phyloP scores from a whole-genome alignment of 2,329 filamentous ascomycete genomes.

The Xylaria sp. region DNA sequence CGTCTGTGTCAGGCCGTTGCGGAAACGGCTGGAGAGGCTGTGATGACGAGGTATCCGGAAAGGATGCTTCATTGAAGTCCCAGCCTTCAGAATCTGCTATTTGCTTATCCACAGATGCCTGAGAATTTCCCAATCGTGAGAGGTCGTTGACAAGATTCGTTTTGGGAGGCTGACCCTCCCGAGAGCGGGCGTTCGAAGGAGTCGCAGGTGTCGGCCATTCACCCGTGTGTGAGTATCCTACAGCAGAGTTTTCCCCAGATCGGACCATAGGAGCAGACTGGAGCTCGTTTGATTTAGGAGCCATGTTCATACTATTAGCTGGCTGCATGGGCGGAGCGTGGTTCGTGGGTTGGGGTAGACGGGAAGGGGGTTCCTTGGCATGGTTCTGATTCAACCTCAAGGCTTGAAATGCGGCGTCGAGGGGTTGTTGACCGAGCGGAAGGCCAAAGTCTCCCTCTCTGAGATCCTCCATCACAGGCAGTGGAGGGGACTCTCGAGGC shows the following conservation, averaged over 20 bases:
- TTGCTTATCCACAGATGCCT: conserved; percentile 61
- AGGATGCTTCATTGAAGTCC: conserved; percentile 89
- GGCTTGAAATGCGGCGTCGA: conserved; percentile 51
- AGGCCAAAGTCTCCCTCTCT: conserved; percentile 66
- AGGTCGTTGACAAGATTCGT: conserved; percentile 56
- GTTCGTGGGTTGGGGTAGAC: conserved; percentile 62
- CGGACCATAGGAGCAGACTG: conserved; percentile 64
- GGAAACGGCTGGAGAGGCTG: conserved; percentile 59
- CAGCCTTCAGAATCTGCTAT: conserved; percentile 76
- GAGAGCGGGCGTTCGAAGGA: conserved; percentile 39
- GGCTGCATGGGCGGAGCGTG: conserved; percentile 66
- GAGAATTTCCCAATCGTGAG: conserved; percentile 54
- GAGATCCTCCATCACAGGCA: conserved; percentile 70
- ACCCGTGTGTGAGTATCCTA: conserved; percentile 51
- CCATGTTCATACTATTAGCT: conserved; percentile 49
- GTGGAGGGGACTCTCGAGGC: conserved; percentile 70
- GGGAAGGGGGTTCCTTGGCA: conserved; percentile 62
- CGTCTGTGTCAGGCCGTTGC: conserved; percentile 85
- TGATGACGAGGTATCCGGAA: conserved; percentile 63
- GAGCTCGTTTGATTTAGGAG: conserved; percentile 53
- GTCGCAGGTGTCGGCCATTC: conserved; percentile 47
- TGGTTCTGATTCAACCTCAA: conserved; percentile 65
- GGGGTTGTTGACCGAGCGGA: conserved; percentile 55
- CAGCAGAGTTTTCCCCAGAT: conserved; percentile 61
- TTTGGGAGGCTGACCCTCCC: conserved; percentile 45